These are phyloP conservation scores for Chaetomiaceae sp. DNA, from an alignment of 2,329 filamentous ascomycete genomes.

Conservation along the genomic window DNA sequence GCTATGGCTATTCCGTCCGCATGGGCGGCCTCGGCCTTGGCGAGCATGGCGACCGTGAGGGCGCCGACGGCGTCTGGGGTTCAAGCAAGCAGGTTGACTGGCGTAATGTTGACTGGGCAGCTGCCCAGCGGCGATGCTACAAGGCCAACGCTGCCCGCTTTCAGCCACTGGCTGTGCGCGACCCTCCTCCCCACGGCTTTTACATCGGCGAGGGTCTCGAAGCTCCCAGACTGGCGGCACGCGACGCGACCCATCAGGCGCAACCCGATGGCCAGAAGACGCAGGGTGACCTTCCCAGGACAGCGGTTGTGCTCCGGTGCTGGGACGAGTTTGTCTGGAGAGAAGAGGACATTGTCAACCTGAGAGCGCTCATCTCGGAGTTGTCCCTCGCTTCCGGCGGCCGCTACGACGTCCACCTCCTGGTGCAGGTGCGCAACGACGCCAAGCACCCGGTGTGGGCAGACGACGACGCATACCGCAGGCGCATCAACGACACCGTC, in stretches of 20 bases:
- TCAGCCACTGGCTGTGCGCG: constrained; percentile 41
- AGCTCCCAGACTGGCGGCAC: constrained; percentile 26
- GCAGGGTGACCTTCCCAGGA: constrained; percentile 49
- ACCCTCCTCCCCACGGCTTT: constrained; percentile 46
- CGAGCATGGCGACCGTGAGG: constrained; percentile 76
- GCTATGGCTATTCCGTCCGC: constrained; percentile 75
- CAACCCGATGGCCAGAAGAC: constrained; percentile 19
- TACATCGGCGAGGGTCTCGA: constrained; percentile 40
- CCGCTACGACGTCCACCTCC: constrained; percentile 80
- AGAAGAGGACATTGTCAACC: constrained; percentile 73
- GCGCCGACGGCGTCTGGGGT: constrained; percentile 74
- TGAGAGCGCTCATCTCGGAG: constrained; percentile 81
- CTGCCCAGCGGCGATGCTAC: constrained; percentile 70
- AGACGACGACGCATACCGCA: constrained; percentile 63
- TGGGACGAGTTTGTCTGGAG: constrained; percentile 79
- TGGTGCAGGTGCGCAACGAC: constrained; percentile 80
- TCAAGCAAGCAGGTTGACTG: constrained; percentile 70
- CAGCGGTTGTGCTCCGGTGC: constrained; percentile 74
- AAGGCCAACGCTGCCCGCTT: constrained; percentile 68
- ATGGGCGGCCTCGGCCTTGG: constrained; percentile 81
- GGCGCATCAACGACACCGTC: constrained; percentile 62
- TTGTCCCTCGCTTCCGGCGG: constrained; percentile 75
- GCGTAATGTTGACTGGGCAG: constrained; percentile 70
- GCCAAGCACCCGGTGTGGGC: constrained; percentile 73
- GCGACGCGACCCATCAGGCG: constrained; percentile 22